Base-by-base conservation (phyloP, 345 rosid species). In the Psidium friedrichsthalianum region DNA sequence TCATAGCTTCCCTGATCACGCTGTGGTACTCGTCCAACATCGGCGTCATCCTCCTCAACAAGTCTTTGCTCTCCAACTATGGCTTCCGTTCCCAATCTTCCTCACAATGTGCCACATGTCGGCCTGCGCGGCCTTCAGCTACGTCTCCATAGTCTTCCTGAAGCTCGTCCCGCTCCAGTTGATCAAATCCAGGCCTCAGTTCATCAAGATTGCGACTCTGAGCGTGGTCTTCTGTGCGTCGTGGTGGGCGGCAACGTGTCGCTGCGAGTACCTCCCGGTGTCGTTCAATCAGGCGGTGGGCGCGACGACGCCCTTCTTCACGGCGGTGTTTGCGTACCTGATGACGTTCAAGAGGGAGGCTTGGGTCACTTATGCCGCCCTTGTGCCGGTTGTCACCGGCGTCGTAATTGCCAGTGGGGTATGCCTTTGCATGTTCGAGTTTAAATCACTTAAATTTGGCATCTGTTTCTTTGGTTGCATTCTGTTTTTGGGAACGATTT, bases 81-180 rank as follows among this genome's bases (percentile, higher is more conserved):
- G 98, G 98, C 16, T 95, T 96, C 93, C 93, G 91, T 95, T 93
- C 90, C 98, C 99, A 9, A 94, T 96, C 84, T 96, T 96, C 83
- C 96, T 95, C 87, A 96, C 99, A 87, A 93, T 94, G 95, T 96
- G 99, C 85, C 98, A 94, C 90, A 96, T 96, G 98, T 86, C 98
- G 42, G 99, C 99, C 51, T 96, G 98, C 76, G 95, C 98, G 6
- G 84, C 95, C 85, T 92, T 94, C 85, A 95, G 98, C 88, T 97
- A 97, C 92, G 29, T 95, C 80, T 97, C 98, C 85, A 94, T 95
- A 87, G 94, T 92, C 20, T 94, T 93, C 90, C 88, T 95, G 88
- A 97, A 94, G 88, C 86, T 94, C 69, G 98, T 95, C 29, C 99
- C 99, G 83, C 90, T 94, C 69, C 98, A 95, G 87, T 86, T 90